These are phyloP conservation scores for Durotheca rogersii DNA, from an alignment of 495 filamentous ascomycete genomes.

Conservation along the genomic window DNA sequence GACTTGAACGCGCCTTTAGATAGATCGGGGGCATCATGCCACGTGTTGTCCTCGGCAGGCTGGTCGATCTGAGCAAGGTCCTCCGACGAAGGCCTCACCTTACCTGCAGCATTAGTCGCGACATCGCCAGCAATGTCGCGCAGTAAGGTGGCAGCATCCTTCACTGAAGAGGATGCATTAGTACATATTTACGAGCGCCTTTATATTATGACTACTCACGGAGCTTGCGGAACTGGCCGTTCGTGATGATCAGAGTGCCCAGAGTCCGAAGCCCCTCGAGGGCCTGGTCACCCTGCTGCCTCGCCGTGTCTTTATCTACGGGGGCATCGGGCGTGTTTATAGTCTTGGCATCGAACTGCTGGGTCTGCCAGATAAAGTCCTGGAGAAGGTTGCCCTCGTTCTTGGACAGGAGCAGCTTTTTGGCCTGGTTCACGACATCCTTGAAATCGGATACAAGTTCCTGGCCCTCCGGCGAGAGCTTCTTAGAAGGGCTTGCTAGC, in stretches of 20 bases:
- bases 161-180: constrained; percentile 71
- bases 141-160: constrained; percentile 77
- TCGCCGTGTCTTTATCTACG: constrained; percentile 69
- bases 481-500: constrained; percentile 68
- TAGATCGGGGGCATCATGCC: constrained; percentile 86
- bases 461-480: constrained; percentile 80
- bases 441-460: constrained; percentile 73
- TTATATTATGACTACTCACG: no score
- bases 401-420: constrained; percentile 86
- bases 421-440: constrained; percentile 84
- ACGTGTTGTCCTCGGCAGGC: constrained; percentile 84
- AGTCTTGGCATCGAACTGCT: constrained; percentile 65
- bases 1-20: constrained; percentile 68
- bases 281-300: constrained; percentile 77
- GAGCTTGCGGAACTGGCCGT: constrained; percentile 95
- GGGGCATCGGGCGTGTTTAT: constrained; percentile 62
- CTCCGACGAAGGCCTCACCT: constrained; percentile 77
- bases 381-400: constrained; percentile 93
- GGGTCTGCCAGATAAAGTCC: constrained; percentile 93
- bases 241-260: constrained; percentile 87
- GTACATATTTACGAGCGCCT: no score
- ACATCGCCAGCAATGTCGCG: constrained; percentile 91
- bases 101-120: constrained; percentile 75
- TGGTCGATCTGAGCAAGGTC: constrained; percentile 73
- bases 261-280: constrained; percentile 85